Evolutionary conservation across 305 asterid species (phyloP).

Genomic region (Solanum chacoense): DNA sequence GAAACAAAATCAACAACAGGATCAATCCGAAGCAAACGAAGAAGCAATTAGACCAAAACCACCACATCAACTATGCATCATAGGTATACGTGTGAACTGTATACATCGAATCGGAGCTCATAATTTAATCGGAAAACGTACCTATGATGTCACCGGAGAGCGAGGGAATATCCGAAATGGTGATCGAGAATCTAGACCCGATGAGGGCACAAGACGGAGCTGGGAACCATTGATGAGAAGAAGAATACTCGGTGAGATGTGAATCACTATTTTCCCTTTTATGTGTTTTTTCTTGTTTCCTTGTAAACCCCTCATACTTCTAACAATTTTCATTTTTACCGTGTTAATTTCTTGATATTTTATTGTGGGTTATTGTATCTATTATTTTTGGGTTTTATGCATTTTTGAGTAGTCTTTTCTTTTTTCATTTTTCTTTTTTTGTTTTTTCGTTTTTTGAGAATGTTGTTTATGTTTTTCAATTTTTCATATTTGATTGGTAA

Average conservation of each 20-base stretch:
- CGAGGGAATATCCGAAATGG: background rate
- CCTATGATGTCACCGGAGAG: background rate
- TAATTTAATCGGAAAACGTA: background rate
- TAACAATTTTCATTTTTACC: background rate
- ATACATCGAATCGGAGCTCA: background rate
- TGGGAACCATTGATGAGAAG: constrained; percentile 7
- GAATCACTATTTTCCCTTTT: constrained; percentile 10
- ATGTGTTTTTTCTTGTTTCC: background rate
- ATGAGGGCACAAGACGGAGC: background rate
- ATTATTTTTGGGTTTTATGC: background rate
- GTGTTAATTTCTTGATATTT: background rate
- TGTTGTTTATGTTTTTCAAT: background rate
- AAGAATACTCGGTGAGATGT: constrained; percentile 13
- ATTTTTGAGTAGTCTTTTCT: background rate
- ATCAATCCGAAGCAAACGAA: background rate
- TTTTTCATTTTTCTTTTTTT: background rate
- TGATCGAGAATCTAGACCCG: background rate
- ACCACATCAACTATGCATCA: background rate
- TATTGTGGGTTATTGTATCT: background rate
- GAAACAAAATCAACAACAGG: background rate
- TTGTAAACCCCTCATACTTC: background rate
- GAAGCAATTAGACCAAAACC: background rate
- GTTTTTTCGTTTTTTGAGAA: no score
- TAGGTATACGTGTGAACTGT: background rate
- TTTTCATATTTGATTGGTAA: background rate